Evolutionary conservation across 345 rosid species (phyloP).

Genomic region (Gossypium herbaceum): DNA sequence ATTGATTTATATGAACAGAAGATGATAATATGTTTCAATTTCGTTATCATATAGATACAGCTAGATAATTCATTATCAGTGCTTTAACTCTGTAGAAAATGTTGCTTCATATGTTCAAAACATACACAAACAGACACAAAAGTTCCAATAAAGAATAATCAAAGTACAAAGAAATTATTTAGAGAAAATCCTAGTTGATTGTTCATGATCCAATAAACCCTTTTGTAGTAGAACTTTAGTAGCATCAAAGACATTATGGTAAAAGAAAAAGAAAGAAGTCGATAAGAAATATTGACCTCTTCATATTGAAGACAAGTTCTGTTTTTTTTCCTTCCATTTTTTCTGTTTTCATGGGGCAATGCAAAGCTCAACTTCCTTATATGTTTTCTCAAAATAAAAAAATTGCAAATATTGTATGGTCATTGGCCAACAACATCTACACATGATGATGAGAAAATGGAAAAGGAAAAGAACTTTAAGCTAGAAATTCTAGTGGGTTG

Average conservation of each 20-base stretch:
- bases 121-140: neutral
- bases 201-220: neutral
- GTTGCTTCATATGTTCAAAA: neutral
- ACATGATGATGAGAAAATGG: neutral
- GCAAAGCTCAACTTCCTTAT: neutral
- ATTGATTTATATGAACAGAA: neutral
- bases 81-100: neutral
- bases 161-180: neutral
- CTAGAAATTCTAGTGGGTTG: neutral
- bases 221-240: neutral
- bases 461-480: neutral
- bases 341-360: neutral
- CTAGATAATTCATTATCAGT: neutral
- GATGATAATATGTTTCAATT: neutral
- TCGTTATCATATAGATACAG: neutral
- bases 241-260: neutral
- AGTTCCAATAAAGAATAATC: neutral
- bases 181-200: neutral
- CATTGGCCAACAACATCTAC: neutral
- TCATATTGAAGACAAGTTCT: neutral
- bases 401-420: neutral
- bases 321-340: neutral
- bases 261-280: neutral
- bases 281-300: neutral
- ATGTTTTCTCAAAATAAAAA: neutral